Conservation (phyloP, 352 stramenopile genomes). For the Pythium utonaiense region DNA sequence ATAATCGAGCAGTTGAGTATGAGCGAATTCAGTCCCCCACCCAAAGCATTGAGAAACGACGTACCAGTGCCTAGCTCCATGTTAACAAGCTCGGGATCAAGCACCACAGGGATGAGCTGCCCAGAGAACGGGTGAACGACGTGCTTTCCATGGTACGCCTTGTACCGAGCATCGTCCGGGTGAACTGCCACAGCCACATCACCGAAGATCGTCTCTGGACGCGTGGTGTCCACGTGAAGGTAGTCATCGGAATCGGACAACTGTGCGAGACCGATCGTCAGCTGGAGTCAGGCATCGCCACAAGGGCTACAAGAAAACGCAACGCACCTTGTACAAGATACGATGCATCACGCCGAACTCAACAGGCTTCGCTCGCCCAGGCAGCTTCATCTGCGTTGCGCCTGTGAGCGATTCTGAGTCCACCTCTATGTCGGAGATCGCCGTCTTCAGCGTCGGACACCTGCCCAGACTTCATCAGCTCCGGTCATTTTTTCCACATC, state of each 20-base stretch:
- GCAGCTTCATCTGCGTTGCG: slow-evolving; percentile 63
- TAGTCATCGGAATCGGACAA: slow-evolving; percentile 55
- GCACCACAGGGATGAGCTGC: slow-evolving; percentile 92
- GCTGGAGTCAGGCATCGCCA: background rate
- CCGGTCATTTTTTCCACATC: background rate
- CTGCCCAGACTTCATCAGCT: slow-evolving; percentile 11
- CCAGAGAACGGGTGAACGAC: slow-evolving; percentile 94
- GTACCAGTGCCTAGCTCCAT: slow-evolving; percentile 98
- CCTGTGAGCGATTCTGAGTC: slow-evolving; percentile 96
- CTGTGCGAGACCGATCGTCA: slow-evolving; percentile 7
- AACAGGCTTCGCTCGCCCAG: slow-evolving; percentile 62
- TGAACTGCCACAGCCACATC: slow-evolving; percentile 98
- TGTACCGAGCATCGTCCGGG: slow-evolving; percentile 94
- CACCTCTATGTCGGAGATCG: slow-evolving; percentile 97
- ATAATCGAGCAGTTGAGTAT: background rate
- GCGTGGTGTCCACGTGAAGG: slow-evolving; percentile 95
- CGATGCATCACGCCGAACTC: slow-evolving; percentile 87
- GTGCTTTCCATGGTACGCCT: slow-evolving; percentile 92
- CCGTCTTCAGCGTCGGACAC: slow-evolving; percentile 92
- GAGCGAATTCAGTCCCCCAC: no score
- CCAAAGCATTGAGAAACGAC: background rate
- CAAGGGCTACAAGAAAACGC: background rate
- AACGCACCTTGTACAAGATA: slow-evolving; percentile 62
- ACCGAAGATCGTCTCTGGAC: slow-evolving; percentile 98
- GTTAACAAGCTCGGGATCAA: slow-evolving; percentile 95